These are phyloP conservation scores for Colletotrichum navitas DNA, from an alignment of 2,329 filamentous ascomycete genomes.

Conservation along the genomic window DNA sequence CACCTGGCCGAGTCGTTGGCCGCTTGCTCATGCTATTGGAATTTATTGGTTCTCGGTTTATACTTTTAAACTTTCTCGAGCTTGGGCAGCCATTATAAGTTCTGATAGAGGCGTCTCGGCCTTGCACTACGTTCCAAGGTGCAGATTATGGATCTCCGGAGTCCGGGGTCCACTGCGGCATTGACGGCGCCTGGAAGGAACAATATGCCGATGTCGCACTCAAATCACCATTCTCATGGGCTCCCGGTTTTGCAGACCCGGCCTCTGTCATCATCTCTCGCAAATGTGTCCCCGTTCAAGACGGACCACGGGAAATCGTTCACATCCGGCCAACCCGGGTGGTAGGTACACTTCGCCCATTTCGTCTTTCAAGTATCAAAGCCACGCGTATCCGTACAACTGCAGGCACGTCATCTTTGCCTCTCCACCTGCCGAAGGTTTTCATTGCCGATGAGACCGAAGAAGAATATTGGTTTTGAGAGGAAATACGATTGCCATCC, in stretches of 20 bases:
- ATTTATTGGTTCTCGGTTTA: too few relatives aligned
- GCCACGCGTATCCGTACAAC: not conserved
- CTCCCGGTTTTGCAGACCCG: not conserved
- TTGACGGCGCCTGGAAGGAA: not conserved
- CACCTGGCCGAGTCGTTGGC: too few relatives aligned
- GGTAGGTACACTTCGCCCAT: conserved; percentile 10
- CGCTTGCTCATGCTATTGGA: not conserved
- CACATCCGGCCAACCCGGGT: conserved; percentile 15
- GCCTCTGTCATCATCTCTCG: not conserved
- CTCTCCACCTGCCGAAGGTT: too few relatives aligned
- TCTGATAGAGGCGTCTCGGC: not conserved
- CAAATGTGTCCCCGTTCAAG: not conserved
- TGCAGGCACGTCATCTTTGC: not conserved
- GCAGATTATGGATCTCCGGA: conserved; percentile 19
- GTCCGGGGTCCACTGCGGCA: conserved; percentile 6
- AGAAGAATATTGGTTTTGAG: not conserved
- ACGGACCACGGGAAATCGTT: not conserved
- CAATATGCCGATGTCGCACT: not conserved
- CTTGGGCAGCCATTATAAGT: not conserved
- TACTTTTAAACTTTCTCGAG: not conserved
- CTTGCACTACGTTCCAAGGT: not conserved
- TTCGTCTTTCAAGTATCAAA: conserved; percentile 5
- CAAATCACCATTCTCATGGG: not conserved
- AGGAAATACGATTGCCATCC: not conserved
- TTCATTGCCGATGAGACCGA: not conserved